These are phyloP conservation scores for Tricholoma terreum DNA, from an alignment of 768 basidiomycete species.

Conservation along the genomic window DNA sequence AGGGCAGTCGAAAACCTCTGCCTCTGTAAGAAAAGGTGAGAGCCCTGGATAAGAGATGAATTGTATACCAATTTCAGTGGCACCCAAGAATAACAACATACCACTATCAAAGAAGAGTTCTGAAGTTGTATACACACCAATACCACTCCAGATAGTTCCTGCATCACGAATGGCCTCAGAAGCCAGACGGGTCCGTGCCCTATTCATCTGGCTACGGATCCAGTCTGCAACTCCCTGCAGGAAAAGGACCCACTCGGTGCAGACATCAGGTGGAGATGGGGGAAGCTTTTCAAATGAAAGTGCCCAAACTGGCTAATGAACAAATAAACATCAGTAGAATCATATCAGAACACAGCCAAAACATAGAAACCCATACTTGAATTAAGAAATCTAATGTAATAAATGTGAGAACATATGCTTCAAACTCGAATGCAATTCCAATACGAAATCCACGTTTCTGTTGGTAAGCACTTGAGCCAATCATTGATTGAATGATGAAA, in stretches of 20 bases:
- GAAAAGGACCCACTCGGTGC: background rate
- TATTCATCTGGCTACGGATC: slow-evolving; percentile 5
- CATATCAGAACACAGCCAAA: too few relatives aligned
- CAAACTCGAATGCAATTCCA: slow-evolving; percentile 18
- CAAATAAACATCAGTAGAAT: background rate
- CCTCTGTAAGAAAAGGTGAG: slow-evolving; percentile 14
- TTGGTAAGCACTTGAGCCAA: too few relatives aligned
- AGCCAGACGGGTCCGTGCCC: background rate
- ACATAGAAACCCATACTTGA: slow-evolving; percentile 13
- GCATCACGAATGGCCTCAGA: slow-evolving; percentile 9
- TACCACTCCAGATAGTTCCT: slow-evolving; percentile 11
- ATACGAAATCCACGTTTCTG: slow-evolving; percentile 4
- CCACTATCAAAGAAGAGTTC: slow-evolving; percentile 21
- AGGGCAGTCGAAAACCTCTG: slow-evolving; percentile 19
- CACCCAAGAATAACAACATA: slow-evolving; percentile 11
- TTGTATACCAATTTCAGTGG: slow-evolving; percentile 12
- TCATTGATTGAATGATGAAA: too few relatives aligned
- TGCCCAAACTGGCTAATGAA: background rate
- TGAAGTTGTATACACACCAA: slow-evolving; percentile 19
- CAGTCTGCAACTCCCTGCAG: slow-evolving; percentile 13
- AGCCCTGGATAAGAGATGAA: slow-evolving; percentile 8
- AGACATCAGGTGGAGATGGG: background rate
- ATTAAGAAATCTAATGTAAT: slow-evolving; percentile 13
- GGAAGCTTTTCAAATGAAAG: slow-evolving; percentile 4
- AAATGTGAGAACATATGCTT: slow-evolving; percentile 16